Conservation (phyloP, 2,329 filamentous ascomycete genomes). For the Thelonectria blattea region DNA sequence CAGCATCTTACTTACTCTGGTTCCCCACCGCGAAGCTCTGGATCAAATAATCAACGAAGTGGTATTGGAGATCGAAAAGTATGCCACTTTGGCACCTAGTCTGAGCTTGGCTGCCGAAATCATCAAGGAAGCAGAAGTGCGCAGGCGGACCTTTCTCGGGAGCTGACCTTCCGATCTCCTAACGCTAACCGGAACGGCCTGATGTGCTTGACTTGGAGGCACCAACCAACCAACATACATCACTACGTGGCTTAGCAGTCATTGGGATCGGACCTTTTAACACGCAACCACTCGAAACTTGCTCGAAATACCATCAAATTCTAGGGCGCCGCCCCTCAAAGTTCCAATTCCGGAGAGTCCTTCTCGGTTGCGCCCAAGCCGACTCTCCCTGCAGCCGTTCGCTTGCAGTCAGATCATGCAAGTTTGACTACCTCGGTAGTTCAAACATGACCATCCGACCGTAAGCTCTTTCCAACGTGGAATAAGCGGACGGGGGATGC, state of each 20-base stretch:
- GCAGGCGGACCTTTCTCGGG: slow-evolving; percentile 68
- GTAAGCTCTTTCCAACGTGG: background rate
- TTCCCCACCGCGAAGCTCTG: slow-evolving; percentile 65
- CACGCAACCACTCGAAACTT: background rate
- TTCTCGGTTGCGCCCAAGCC: background rate
- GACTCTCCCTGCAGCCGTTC: background rate
- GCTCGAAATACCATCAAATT: background rate
- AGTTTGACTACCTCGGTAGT: background rate
- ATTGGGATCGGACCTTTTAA: background rate
- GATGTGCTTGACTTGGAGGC: background rate
- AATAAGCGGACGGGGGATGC: background rate
- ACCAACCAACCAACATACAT: background rate
- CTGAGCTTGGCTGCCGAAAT: slow-evolving; percentile 79
- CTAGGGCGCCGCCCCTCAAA: background rate
- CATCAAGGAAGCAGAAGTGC: slow-evolving; percentile 77
- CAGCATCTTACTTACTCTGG: slow-evolving; percentile 64
- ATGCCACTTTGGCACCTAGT: slow-evolving; percentile 77
- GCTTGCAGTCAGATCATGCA: background rate
- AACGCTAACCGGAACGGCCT: background rate
- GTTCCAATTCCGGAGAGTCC: background rate
- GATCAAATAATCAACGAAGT: slow-evolving; percentile 81
- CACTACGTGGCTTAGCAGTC: background rate
- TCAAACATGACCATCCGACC: background rate
- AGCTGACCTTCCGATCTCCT: slow-evolving; percentile 44
- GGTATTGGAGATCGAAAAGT: slow-evolving; percentile 75